These are phyloP conservation scores for Neonectria sp. DNA, from an alignment of 2,329 filamentous ascomycete species.

Conservation along the genomic window DNA sequence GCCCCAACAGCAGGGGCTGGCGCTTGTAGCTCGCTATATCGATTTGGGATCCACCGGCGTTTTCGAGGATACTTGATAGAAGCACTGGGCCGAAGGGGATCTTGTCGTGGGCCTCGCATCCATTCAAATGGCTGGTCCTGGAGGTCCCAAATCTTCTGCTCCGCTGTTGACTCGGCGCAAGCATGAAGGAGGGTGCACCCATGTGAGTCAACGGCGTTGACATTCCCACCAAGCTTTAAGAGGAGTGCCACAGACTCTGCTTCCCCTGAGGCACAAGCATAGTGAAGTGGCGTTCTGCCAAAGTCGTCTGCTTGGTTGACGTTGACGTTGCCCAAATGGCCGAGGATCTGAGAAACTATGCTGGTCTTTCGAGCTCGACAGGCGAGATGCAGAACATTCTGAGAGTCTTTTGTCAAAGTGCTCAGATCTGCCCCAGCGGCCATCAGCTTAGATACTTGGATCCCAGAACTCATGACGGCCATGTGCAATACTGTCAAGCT, in stretches of 20 bases:
- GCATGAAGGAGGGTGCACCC: conserved; percentile 34
- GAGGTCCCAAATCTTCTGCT: conserved; percentile 34
- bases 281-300: conserved; percentile 40
- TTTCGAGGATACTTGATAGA: no score
- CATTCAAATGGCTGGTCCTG: not conserved
- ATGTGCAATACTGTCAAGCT: conserved; percentile 37
- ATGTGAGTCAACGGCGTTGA: not conserved
- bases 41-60: not conserved
- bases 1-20: conserved; percentile 6
- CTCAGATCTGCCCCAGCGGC: conserved; percentile 22
- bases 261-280: conserved; percentile 40
- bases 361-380: conserved; percentile 34
- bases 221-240: conserved; percentile 27
- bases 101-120: conserved; percentile 5
- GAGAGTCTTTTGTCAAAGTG: conserved; percentile 30
- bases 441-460: conserved; percentile 22
- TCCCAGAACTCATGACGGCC: conserved; percentile 32
- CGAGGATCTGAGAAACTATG: conserved; percentile 32
- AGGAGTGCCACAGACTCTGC: conserved; percentile 35
- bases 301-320: conserved; percentile 34
- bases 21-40: not conserved
- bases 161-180: conserved; percentile 28
- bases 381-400: conserved; percentile 39
- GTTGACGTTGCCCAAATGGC: not conserved
- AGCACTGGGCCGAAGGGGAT: conserved; percentile 23